phyloP scores from a whole-genome alignment of 768 basidiomycete species.

The Ramaria rubella region DNA sequence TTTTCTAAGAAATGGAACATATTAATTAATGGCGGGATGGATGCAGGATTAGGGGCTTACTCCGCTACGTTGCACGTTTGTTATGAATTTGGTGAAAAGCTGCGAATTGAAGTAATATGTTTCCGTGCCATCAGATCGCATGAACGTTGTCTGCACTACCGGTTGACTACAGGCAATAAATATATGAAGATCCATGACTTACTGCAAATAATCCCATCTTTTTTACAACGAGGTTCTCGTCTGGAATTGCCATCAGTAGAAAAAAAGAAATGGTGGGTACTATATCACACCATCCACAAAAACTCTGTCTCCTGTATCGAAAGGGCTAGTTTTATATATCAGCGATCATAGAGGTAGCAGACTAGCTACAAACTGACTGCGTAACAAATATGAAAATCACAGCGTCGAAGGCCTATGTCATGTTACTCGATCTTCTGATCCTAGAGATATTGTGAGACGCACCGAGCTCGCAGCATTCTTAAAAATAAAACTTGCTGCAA shows the following conservation, averaged over 20 bases:
- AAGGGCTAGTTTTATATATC: conserved; percentile 42
- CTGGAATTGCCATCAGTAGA: conserved; percentile 23
- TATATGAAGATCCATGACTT: conserved; percentile 15
- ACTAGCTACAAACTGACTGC: conserved; percentile 50
- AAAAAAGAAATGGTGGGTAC: background rate
- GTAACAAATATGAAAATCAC: conserved; percentile 81
- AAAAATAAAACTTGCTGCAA: conserved; percentile 78
- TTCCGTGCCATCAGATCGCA: conserved; percentile 67
- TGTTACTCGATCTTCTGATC: background rate
- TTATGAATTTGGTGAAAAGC: conserved; percentile 68
- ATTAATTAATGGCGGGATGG: background rate
- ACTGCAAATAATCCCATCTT: conserved; percentile 76
- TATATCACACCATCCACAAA: conserved; percentile 53
- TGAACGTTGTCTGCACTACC: conserved; percentile 53
- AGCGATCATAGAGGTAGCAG: background rate
- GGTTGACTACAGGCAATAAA: background rate
- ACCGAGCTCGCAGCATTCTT: conserved; percentile 60
- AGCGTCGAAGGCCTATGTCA: conserved; percentile 52
- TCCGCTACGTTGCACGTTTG: conserved; percentile 67
- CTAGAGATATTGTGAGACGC: background rate
- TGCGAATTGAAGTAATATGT: conserved; percentile 80
- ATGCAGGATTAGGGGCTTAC: conserved; percentile 28
- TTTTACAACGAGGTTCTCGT: conserved; percentile 68
- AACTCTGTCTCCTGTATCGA: conserved; percentile 77
- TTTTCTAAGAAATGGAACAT: conserved; percentile 39